phyloP scores from a whole-genome alignment of 2,329 filamentous ascomycete species.

The Neopestalotiopsis clavispora region DNA sequence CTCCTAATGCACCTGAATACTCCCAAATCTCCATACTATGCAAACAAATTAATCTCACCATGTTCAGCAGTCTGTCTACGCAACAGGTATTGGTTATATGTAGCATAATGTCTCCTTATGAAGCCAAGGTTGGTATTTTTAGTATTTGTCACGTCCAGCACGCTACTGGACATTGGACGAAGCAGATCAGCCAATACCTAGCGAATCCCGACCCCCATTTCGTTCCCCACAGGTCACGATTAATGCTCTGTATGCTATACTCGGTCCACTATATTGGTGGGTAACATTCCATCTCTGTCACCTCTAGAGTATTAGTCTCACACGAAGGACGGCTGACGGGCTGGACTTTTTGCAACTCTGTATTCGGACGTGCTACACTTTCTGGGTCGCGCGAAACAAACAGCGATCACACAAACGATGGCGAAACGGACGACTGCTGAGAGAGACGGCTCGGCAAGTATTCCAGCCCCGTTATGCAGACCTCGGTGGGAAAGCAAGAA shows the following conservation, averaged over 20 bases:
- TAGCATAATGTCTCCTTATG: background rate
- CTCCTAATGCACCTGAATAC: background rate
- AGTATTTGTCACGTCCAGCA: background rate
- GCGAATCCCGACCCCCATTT: background rate
- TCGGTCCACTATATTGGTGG: background rate
- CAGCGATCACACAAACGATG: background rate
- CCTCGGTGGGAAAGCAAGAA: too few relatives aligned
- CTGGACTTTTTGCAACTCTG: background rate
- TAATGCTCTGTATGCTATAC: background rate
- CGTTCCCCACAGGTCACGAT: background rate
- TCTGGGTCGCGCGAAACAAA: background rate
- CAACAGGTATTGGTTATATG: background rate
- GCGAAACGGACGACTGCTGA: background rate
- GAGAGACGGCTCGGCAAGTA: too few relatives aligned
- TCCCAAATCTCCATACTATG: background rate
- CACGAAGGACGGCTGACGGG: background rate
- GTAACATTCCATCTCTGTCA: background rate
- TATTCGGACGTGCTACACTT: background rate
- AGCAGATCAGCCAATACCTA: background rate
- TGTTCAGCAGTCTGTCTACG: background rate
- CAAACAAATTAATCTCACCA: background rate
- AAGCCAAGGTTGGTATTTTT: background rate
- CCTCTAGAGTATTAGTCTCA: background rate
- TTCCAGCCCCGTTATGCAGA: too few relatives aligned
- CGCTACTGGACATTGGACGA: background rate